phyloP scores from a whole-genome alignment of 768 basidiomycete genomes.

The Lanmaoa pseudosensibilis region DNA sequence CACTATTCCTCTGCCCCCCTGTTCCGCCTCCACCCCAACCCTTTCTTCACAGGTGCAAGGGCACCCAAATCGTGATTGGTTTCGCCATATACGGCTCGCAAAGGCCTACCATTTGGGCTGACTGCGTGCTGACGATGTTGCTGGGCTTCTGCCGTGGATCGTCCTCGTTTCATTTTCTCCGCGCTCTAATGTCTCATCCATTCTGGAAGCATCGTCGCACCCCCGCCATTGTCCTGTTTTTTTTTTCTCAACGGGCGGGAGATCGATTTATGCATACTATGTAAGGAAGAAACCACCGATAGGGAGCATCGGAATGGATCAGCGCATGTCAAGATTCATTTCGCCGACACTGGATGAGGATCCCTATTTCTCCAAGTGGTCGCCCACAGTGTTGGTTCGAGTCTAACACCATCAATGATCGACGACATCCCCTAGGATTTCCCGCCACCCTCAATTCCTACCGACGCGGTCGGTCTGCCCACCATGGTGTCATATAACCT shows the following conservation, averaged over 20 bases:
- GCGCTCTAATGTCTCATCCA: background rate
- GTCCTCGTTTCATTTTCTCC: background rate
- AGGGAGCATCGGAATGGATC: background rate
- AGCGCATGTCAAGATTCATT: background rate
- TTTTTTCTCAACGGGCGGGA: background rate
- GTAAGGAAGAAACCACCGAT: background rate
- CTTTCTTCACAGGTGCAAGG: background rate
- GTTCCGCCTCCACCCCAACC: background rate
- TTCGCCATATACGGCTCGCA: background rate
- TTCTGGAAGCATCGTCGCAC: background rate
- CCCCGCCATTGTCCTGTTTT: background rate
- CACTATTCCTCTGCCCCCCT: no score
- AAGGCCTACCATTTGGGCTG: background rate
- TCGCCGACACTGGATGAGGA: background rate
- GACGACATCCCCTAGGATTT: background rate
- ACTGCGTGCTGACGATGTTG: no score
- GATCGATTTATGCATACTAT: background rate
- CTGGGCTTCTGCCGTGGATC: background rate
- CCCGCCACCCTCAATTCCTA: background rate
- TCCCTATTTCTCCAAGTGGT: background rate
- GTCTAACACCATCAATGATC: no score
- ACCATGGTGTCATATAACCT: background rate
- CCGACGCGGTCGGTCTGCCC: background rate
- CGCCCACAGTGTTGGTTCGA: background rate
- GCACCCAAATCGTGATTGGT: no score